These are phyloP conservation scores for Calonectria hongkongensis DNA, from an alignment of 2,329 filamentous ascomycete species.

Conservation along the genomic window DNA sequence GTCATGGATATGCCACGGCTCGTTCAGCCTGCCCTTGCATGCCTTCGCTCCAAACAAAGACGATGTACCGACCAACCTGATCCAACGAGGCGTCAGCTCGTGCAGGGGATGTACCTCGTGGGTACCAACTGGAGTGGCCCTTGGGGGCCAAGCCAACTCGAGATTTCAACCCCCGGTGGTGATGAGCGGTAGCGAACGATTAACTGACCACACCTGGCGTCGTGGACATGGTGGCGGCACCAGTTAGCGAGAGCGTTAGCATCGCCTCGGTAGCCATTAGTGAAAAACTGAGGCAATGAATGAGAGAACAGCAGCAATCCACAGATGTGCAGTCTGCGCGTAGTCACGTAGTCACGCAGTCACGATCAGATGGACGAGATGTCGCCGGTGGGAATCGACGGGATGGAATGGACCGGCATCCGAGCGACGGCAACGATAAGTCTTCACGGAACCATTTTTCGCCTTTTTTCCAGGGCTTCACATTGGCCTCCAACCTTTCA, in stretches of 20 bases:
- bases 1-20: slow-evolving; percentile 25
- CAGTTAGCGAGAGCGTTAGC: slow-evolving; percentile 24
- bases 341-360: too few relatives aligned
- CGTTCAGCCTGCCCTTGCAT: slow-evolving; percentile 39
- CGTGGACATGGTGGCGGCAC: slow-evolving; percentile 26
- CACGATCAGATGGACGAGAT: too few relatives aligned
- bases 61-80: slow-evolving; percentile 19
- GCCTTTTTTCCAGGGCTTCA: slow-evolving; percentile 33
- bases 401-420: slow-evolving; percentile 23
- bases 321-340: slow-evolving; percentile 18
- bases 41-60: slow-evolving; percentile 36
- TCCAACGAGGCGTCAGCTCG: slow-evolving; percentile 33
- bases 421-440: neutral
- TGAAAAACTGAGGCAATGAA: slow-evolving; percentile 13
- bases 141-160: slow-evolving; percentile 37
- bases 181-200: slow-evolving; percentile 24
- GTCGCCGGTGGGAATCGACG: slow-evolving; percentile 10
- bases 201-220: slow-evolving; percentile 11
- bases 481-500: slow-evolving; percentile 11
- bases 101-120: slow-evolving; percentile 28
- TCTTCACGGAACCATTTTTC: slow-evolving; percentile 10
- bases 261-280: neutral
- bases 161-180: slow-evolving; percentile 23
- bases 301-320: neutral
- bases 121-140: slow-evolving; percentile 13